A percentile compares a stretch with the other conserved stretches of the same genome.
Evolutionary conservation across 768 basidiomycete genomes (phyloP).

Genomic region (Cystofilobasidium capitatum): DNA sequence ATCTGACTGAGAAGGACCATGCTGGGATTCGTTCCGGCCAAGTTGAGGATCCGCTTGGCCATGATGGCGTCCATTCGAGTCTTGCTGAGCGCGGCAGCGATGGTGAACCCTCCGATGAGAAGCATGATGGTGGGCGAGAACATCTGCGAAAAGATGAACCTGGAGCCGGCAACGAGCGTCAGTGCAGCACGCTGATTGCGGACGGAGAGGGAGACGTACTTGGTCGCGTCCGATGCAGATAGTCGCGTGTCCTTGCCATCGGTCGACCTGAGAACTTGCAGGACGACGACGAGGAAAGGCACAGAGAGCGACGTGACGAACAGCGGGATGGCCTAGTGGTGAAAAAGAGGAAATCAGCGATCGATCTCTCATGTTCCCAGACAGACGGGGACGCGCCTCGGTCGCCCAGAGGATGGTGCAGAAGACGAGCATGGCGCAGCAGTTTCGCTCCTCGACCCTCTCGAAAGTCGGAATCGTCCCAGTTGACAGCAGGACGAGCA

Average conservation of each 20-base stretch:
- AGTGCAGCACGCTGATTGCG: background rate
- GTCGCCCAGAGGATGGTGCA: constrained; percentile 93
- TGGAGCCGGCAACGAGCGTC: constrained; percentile 36
- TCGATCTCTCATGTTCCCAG: background rate
- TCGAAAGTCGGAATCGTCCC: constrained; percentile 44
- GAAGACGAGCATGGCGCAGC: constrained; percentile 78
- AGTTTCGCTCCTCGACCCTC: constrained; percentile 66
- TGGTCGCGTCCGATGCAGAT: constrained; percentile 61
- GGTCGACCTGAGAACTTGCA: constrained; percentile 61
- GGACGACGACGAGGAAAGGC: constrained; percentile 75
- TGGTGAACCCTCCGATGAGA: constrained; percentile 93
- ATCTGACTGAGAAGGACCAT: constrained; percentile 87
- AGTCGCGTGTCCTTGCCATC: constrained; percentile 49
- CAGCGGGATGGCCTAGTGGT: constrained; percentile 72
- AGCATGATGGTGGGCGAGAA: constrained; percentile 98
- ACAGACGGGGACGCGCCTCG: constrained; percentile 52
- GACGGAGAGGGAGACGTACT: constrained; percentile 46
- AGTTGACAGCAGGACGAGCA: constrained; percentile 54
- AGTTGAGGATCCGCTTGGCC: constrained; percentile 77
- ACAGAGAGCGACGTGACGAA: constrained; percentile 93
- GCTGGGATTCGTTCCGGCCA: constrained; percentile 79
- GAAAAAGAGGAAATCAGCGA: background rate
- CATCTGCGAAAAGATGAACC: constrained; percentile 87
- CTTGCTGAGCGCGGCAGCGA: constrained; percentile 90
- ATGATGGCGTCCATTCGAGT: constrained; percentile 81